phyloP scores from a whole-genome alignment of 148 eudicot species.

The Rhododendron kiyosumense region DNA sequence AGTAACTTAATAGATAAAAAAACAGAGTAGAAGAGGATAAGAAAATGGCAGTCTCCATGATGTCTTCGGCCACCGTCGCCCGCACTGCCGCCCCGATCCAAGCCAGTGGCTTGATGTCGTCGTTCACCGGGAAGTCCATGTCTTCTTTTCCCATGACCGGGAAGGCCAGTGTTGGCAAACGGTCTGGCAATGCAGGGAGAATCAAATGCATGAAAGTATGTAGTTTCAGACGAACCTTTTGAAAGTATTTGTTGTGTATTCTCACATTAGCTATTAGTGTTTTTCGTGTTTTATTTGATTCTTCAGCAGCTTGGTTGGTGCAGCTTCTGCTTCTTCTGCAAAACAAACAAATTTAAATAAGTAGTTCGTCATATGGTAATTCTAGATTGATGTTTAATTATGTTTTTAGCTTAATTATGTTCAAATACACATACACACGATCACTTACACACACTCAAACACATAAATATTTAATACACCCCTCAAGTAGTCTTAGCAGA shows the following conservation, averaged over 20 bases:
- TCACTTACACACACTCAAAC: not conserved
- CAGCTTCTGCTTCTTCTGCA: not conserved
- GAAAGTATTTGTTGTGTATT: not conserved
- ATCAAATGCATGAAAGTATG: constrained; percentile 53
- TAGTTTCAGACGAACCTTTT: not conserved
- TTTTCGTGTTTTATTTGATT: not conserved
- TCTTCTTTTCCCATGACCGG: constrained; percentile 30
- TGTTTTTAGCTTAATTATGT: no score
- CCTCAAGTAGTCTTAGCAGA: no score
- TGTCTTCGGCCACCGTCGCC: constrained; percentile 20
- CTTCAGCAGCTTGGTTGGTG: not conserved
- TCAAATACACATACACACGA: no score
- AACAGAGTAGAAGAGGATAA: not conserved
- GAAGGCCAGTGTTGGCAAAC: constrained; percentile 13
- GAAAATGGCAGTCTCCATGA: constrained; percentile 22
- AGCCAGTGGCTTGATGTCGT: constrained; percentile 34
- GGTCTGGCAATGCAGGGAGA: constrained; percentile 43
- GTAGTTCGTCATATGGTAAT: not conserved
- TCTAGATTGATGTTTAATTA: not conserved
- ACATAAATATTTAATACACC: no score
- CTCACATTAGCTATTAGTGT: not conserved
- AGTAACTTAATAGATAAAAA: not conserved
- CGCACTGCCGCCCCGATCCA: constrained; percentile 29
- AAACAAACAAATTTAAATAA: not conserved
- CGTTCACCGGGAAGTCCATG: constrained; percentile 39